A percentile compares a stretch with the other conserved stretches of the same genome.
Conservation (phyloP, 139 green algal species). For the Auxenochlorella protothecoides region DNA sequence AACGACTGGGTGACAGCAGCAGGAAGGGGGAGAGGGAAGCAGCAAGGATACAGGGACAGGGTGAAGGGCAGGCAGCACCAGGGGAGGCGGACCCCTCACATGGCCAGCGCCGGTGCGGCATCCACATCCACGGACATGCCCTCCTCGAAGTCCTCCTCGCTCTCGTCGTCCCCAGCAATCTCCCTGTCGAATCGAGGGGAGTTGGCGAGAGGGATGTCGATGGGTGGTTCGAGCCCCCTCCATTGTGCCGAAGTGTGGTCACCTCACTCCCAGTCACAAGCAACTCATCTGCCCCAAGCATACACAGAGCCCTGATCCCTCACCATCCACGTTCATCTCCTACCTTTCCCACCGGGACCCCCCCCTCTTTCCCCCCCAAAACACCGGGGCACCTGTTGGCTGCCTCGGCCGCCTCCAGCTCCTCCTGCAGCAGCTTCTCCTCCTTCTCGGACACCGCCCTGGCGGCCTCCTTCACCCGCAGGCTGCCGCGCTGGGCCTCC, state of each 20-base stretch:
- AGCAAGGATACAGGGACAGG: not conserved
- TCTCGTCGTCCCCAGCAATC: constrained; percentile 29
- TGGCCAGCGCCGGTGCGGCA: constrained; percentile 14
- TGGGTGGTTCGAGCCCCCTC: too few relatives aligned
- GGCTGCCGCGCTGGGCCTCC: constrained; percentile 70
- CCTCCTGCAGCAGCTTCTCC: constrained; percentile 77
- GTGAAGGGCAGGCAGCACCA: not conserved
- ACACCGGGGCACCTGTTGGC: constrained; percentile 33
- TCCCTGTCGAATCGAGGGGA: constrained; percentile 1
- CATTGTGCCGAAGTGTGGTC: too few relatives aligned
- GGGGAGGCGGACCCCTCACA: constrained; percentile 1
- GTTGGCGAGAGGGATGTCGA: too few relatives aligned
- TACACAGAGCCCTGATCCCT: not conserved
- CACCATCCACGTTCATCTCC: constrained; percentile 25
- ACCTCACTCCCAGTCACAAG: too few relatives aligned
- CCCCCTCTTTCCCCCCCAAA: constrained; percentile 15
- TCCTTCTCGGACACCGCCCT: constrained; percentile 90
- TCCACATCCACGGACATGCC: constrained; percentile 30
- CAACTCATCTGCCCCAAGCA: too few relatives aligned
- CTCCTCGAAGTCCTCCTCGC: constrained; percentile 45
- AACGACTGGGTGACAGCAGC: not conserved
- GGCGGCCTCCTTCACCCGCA: constrained; percentile 85
- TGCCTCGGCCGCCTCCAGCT: constrained; percentile 70
- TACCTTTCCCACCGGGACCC: not conserved
- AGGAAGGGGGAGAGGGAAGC: not conserved